phyloP scores from a whole-genome alignment of 495 filamentous ascomycete genomes.

The Beverwykella pulmonaria region DNA sequence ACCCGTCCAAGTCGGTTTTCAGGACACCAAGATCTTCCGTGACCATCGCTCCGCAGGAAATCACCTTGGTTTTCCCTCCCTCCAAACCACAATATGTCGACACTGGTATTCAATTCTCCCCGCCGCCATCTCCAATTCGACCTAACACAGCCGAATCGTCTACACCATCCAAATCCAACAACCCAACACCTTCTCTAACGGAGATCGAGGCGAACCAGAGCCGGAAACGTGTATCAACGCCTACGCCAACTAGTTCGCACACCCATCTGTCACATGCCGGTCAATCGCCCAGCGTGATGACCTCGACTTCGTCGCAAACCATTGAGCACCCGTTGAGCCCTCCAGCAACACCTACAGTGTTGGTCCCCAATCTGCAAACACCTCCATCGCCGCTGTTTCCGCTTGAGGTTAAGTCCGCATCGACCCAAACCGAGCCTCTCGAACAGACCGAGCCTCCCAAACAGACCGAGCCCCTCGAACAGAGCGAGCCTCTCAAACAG shows the following conservation, averaged over 20 bases:
- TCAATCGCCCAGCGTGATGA: conserved; percentile 54
- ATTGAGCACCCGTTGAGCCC: conserved; percentile 66
- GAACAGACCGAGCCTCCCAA: conserved; percentile 3
- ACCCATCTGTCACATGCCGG: conserved; percentile 31
- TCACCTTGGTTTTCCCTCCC: conserved; percentile 28
- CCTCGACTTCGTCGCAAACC: conserved; percentile 74
- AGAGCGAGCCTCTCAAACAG: conserved; percentile 49
- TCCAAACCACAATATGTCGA: conserved; percentile 61
- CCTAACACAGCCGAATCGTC: conserved; percentile 13
- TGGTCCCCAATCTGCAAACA: conserved; percentile 40
- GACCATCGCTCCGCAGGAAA: conserved; percentile 15
- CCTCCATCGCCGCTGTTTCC: conserved; percentile 26
- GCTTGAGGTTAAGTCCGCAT: conserved; percentile 55
- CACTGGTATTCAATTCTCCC: conserved; percentile 78
- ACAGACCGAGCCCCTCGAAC: conserved; percentile 65
- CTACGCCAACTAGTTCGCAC: conserved; percentile 44
- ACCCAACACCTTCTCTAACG: conserved; percentile 45
- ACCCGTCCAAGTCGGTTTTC: conserved; percentile 16
- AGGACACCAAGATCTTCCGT: conserved; percentile 9
- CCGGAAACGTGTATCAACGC: conserved; percentile 61
- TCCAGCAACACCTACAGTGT: conserved; percentile 63
- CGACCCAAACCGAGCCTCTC: conserved; percentile 73
- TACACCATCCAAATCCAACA: conserved; percentile 5
- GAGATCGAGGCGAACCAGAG: conserved; percentile 73
- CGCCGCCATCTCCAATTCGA: conserved; percentile 71